A percentile compares a stretch with the other conserved stretches of the same genome.
Conservation (phyloP, 768 basidiomycete genomes). For the Crepidotus variabilis region DNA sequence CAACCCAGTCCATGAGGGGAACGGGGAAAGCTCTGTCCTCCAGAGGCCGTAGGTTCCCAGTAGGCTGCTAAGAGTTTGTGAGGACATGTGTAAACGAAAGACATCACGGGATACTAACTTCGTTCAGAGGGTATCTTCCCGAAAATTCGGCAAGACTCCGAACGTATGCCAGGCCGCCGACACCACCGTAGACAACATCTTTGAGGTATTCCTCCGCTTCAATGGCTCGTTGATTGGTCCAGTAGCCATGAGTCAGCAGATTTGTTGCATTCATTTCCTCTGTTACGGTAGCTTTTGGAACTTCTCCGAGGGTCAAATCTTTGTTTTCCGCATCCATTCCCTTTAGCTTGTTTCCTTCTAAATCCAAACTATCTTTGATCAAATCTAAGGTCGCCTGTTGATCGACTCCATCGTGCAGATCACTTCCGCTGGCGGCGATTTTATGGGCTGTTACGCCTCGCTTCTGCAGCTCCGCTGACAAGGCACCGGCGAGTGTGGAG, state of each 20-base stretch:
- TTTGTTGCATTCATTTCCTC: slow-evolving; percentile 11
- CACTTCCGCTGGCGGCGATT: slow-evolving; percentile 3
- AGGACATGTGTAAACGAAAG: background rate
- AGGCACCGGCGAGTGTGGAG: slow-evolving; percentile 44
- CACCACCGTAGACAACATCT: slow-evolving; percentile 78
- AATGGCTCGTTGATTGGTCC: slow-evolving; percentile 43
- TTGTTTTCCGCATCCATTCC: slow-evolving; percentile 10
- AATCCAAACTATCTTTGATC: slow-evolving; percentile 36
- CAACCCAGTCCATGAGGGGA: slow-evolving; percentile 30
- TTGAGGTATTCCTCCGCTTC: slow-evolving; percentile 63
- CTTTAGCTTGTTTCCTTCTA: slow-evolving; percentile 14
- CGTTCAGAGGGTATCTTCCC: slow-evolving; percentile 21
- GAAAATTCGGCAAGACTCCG: slow-evolving; percentile 76
- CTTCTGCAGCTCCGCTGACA: slow-evolving; percentile 40
- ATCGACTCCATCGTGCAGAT: slow-evolving; percentile 25
- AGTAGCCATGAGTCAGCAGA: slow-evolving; percentile 33
- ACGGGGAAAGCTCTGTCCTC: background rate
- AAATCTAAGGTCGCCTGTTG: slow-evolving; percentile 27
- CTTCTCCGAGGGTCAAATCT: slow-evolving; percentile 4
- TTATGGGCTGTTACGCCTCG: slow-evolving; percentile 17
- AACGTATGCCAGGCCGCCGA: slow-evolving; percentile 73
- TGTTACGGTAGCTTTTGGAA: slow-evolving; percentile 14
- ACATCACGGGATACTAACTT: slow-evolving; percentile 18
- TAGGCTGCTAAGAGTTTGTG: no score
- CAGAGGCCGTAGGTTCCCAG: no score